phyloP scores from a whole-genome alignment of 179 eudicot genomes.

The Spergularia azorica region DNA sequence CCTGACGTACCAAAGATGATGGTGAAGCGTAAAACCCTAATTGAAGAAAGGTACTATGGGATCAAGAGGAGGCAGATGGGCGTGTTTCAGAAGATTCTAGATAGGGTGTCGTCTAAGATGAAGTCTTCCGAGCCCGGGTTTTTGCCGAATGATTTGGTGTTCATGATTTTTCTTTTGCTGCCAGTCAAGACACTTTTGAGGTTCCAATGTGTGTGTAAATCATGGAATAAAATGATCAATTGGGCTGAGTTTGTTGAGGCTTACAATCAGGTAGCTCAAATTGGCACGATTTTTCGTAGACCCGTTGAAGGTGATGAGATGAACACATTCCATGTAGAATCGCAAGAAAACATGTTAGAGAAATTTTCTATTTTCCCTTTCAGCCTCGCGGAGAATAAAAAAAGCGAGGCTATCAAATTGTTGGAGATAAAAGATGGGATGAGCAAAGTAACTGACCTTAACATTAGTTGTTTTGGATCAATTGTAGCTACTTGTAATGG shows the following conservation, averaged over 20 bases:
- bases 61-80: constrained; percentile 27
- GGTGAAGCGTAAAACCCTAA: constrained; percentile 19
- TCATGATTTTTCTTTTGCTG: constrained; percentile 44
- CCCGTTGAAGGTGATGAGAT: not conserved
- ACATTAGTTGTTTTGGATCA: constrained; percentile 31
- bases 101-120: constrained; percentile 22
- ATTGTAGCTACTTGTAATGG: constrained; percentile 41
- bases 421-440: constrained; percentile 33
- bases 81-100: constrained; percentile 23
- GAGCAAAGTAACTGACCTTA: constrained; percentile 28
- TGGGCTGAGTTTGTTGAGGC: constrained; percentile 42
- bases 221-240: constrained; percentile 45
- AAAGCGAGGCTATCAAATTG: constrained; percentile 31
- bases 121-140: constrained; percentile 8
- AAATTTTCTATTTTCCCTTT: constrained; percentile 27
- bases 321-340: constrained; percentile 31
- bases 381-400: constrained; percentile 4
- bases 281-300: constrained; percentile 25
- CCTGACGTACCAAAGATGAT: not conserved
- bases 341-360: constrained; percentile 22
- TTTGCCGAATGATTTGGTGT: constrained; percentile 45
- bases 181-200: constrained; percentile 41
- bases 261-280: constrained; percentile 34
- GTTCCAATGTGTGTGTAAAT: constrained; percentile 44
- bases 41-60: constrained; percentile 32